Evolutionary conservation across 2,329 filamentous ascomycete species (phyloP).

Genomic region (Phyllosticta citribraziliensis): DNA sequence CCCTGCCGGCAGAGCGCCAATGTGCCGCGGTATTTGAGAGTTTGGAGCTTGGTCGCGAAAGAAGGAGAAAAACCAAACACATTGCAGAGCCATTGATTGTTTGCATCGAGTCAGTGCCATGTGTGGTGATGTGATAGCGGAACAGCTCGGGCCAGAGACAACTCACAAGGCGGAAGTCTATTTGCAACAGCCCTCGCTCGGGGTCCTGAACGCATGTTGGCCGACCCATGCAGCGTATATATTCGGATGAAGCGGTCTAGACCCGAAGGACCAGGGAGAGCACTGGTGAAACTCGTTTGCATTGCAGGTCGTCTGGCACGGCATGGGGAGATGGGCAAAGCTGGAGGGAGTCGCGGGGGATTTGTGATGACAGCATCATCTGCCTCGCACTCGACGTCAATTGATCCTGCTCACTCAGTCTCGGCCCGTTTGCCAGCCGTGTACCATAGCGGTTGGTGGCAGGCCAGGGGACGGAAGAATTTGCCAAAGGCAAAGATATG

Average conservation of each 20-base stretch:
- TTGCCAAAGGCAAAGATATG: not conserved
- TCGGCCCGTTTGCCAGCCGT: not conserved
- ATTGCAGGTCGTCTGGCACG: not conserved
- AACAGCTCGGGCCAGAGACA: not conserved
- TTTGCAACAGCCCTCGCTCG: constrained; percentile 6
- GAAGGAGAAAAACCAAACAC: not conserved
- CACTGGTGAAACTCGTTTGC: not conserved
- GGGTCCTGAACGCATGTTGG: not conserved
- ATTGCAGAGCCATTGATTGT: not conserved
- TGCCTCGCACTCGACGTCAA: not conserved
- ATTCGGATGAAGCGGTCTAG: not conserved
- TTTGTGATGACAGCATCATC: not conserved
- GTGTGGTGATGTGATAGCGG: not conserved
- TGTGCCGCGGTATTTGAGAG: not conserved
- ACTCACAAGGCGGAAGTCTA: constrained; percentile 6
- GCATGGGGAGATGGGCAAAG: not conserved
- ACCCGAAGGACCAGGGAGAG: not conserved
- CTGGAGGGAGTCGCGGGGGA: not conserved
- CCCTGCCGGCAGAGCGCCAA: not conserved
- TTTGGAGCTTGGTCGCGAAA: not conserved
- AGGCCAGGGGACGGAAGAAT: not conserved
- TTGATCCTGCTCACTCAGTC: not conserved
- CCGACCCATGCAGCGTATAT: not conserved
- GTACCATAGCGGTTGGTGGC: not conserved
- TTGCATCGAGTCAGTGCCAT: not conserved